Percentiles rank a stretch among this genome's conserved stretches.
These are phyloP conservation scores for Trichoderma afroharzianum DNA, from an alignment of 2,329 filamentous ascomycete genomes.

Conservation along the genomic window DNA sequence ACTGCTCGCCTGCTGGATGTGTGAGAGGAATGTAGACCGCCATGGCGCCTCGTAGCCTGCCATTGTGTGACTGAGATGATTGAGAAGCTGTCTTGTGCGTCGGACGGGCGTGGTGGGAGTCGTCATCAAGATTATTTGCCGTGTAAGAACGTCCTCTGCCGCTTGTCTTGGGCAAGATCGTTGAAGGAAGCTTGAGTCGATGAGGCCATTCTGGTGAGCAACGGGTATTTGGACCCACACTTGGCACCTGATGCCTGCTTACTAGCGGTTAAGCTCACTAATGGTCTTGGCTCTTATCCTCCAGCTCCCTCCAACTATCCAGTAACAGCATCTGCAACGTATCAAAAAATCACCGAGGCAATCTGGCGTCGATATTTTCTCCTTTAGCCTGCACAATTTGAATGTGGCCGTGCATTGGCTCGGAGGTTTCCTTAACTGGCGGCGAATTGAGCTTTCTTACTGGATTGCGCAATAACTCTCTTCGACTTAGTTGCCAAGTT, in stretches of 20 bases:
- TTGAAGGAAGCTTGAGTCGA: background rate
- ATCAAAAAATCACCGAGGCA: background rate
- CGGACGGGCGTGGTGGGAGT: constrained; percentile 18
- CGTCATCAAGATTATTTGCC: constrained; percentile 20
- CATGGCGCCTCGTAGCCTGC: constrained; percentile 46
- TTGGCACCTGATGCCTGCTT: background rate
- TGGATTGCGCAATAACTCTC: background rate
- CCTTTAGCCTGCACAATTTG: background rate
- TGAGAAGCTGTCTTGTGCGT: constrained; percentile 28
- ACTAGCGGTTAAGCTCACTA: background rate
- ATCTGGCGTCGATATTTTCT: background rate
- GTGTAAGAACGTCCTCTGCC: background rate
- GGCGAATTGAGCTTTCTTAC: background rate
- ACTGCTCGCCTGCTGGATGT: constrained; percentile 45
- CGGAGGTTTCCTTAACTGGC: background rate
- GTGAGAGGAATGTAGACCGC: constrained; percentile 50
- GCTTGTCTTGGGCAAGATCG: background rate
- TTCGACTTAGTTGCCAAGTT: background rate
- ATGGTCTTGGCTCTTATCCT: background rate
- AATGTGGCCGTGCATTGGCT: background rate
- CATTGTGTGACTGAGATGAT: constrained; percentile 30
- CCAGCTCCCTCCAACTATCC: background rate
- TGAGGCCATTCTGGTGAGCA: background rate
- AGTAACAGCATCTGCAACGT: background rate
- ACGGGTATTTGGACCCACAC: background rate